phyloP scores from a whole-genome alignment of 805 yeast genomes.

The Lipomyces japonicus region DNA sequence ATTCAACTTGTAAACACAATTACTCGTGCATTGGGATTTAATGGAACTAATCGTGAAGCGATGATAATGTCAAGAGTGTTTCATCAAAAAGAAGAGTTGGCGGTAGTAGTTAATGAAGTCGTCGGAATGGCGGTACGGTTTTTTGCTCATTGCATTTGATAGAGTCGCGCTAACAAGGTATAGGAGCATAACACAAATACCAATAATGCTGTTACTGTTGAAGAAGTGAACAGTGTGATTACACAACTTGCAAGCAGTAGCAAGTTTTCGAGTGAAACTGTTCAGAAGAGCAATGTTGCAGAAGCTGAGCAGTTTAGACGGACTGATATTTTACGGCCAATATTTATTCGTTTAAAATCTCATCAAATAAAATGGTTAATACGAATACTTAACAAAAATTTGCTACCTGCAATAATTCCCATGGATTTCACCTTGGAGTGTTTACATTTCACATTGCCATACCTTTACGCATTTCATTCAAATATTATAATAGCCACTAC shows the following conservation, averaged over 20 bases:
- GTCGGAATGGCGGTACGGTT: slow-evolving; percentile 1
- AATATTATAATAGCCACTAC: background rate
- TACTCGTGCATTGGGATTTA: background rate
- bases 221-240: slow-evolving; percentile 6
- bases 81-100: slow-evolving; percentile 8
- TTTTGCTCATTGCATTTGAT: background rate
- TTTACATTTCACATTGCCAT: slow-evolving; percentile 16
- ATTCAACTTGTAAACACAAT: background rate
- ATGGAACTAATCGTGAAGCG: slow-evolving; percentile 3
- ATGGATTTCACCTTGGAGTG: background rate
- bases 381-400: slow-evolving; percentile 9
- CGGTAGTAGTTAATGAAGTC: slow-evolving; percentile 1
- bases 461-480: slow-evolving; percentile 4
- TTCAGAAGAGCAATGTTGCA: background rate
- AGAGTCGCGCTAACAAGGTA: background rate
- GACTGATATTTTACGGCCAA: slow-evolving; percentile 3
- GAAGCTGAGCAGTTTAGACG: background rate
- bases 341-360: slow-evolving; percentile 4
- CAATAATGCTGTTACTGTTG: background rate
- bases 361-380: slow-evolving; percentile 20
- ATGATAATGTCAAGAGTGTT: background rate
- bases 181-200: background rate
- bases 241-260: slow-evolving; percentile 3
- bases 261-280: slow-evolving; percentile 5
- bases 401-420: slow-evolving; percentile 13